A percentile compares a stretch with the other conserved stretches of the same genome.
phyloP scores from a whole-genome alignment of 805 yeast genomes.

The Candida odintsovae region DNA sequence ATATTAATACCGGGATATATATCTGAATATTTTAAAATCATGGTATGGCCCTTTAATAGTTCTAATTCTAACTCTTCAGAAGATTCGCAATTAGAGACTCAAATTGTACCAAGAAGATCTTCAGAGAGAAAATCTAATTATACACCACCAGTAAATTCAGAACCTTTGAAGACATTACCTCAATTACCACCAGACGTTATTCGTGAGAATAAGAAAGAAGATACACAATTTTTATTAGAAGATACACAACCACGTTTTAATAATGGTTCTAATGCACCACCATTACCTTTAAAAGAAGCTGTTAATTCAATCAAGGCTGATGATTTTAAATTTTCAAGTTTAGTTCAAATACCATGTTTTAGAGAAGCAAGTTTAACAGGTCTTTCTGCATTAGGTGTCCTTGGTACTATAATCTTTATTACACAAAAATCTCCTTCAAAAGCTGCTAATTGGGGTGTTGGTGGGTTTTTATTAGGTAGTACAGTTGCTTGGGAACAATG shows the following conservation, averaged over 20 bases:
- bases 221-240: slow-evolving; percentile 30
- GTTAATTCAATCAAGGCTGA: slow-evolving; percentile 35
- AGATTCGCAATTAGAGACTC: neutral
- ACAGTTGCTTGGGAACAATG: slow-evolving; percentile 93
- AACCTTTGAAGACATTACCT: neutral
- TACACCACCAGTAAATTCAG: slow-evolving; percentile 3
- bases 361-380: slow-evolving; percentile 77
- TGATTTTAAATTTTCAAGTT: slow-evolving; percentile 47
- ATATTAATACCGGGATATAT: too few species aligned
- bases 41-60: neutral
- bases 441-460: slow-evolving; percentile 78
- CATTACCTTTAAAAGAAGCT: slow-evolving; percentile 33
- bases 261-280: slow-evolving; percentile 25
- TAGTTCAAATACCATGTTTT: slow-evolving; percentile 67
- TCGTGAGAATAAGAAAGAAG: neutral
- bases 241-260: slow-evolving; percentile 36
- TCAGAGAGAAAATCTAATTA: slow-evolving; percentile 16
- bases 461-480: slow-evolving; percentile 74
- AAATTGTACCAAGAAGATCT: slow-evolving; percentile 11
- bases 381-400: slow-evolving; percentile 62
- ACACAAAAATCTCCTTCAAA: slow-evolving; percentile 56
- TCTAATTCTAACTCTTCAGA: neutral
- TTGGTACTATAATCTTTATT: slow-evolving; percentile 60
- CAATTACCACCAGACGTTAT: neutral
- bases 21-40: too few species aligned